Conservation (phyloP, 495 filamentous ascomycete genomes). For the Chaetomium cochliodes region DNA sequence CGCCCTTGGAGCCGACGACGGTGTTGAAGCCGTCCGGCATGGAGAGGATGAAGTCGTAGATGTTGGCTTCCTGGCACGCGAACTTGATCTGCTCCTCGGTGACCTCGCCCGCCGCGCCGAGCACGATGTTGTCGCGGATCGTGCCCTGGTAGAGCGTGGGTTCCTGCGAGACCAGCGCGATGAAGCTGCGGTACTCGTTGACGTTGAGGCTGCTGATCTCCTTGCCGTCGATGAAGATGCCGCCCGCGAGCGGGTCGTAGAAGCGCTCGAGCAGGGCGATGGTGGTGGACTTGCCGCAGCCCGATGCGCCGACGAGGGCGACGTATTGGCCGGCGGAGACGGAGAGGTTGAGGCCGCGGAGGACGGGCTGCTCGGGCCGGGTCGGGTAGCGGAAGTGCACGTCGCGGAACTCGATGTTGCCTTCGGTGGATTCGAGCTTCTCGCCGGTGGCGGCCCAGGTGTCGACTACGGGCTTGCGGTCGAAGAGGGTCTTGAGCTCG, state of each 20-base stretch:
- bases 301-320: conserved; percentile 70
- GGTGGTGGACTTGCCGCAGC: conserved; percentile 76
- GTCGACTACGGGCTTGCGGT: conserved; percentile 39
- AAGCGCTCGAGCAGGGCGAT: conserved; percentile 67
- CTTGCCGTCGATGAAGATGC: conserved; percentile 56
- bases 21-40: conserved; percentile 66
- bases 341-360: conserved; percentile 53
- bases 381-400: conserved; percentile 64
- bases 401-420: conserved; percentile 57
- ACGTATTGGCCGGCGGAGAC: conserved; percentile 67
- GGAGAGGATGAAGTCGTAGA: conserved; percentile 64
- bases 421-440: conserved; percentile 51
- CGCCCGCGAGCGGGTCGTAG: conserved; percentile 60
- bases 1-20: conserved; percentile 62
- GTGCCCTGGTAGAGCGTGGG: conserved; percentile 58
- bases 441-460: conserved; percentile 75
- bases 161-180: conserved; percentile 67
- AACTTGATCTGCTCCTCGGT: conserved; percentile 56
- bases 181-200: conserved; percentile 53
- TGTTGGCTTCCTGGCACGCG: conserved; percentile 63
- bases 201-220: conserved; percentile 52
- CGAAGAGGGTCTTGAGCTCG: conserved; percentile 43
- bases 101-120: conserved; percentile 49
- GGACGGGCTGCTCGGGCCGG: conserved; percentile 56
- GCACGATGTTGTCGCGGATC: conserved; percentile 60